Evolutionary conservation across 2,329 filamentous ascomycete species (phyloP), one percentile per base, ranked within the genome.

Genomic region (Stachybotrys echinatus): DNA sequence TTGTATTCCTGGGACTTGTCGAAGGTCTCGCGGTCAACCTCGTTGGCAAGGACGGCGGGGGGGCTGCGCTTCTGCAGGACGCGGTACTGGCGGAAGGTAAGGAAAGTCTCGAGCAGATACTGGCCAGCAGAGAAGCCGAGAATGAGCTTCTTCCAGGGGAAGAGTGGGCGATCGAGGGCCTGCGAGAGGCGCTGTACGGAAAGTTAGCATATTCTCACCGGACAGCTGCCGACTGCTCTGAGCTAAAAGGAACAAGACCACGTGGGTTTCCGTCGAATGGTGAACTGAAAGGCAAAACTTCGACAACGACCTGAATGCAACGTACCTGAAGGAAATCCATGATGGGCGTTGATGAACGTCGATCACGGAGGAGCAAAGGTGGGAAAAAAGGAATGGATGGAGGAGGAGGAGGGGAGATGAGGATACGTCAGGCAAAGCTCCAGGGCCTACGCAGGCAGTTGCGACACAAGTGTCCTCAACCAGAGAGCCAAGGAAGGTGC

Each of bases 121-220:
- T 99, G 90, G 54, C 88, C 90, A 61, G 97, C 69, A 23, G 91
- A 95, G 75, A 99, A 99, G 62, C 91, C 89, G 60, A 97, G 81
- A 62, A 99, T 92, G 61, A 99, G 84, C 68, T 84, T 88, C 83
- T 96, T 99, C 94, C 94, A 99, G 49, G 94, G 92, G 75, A 97
- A 96, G 65, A 89, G 77, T 51, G 92, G 92, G 65, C 89, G 84
- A 76, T 99, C 94, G 62, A 97, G 86, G 70, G 88, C 85, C 69
- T 83, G 83, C 65, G 90, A 89, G 59, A 97, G 84, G 75, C 81
- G 80, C 82, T 86, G 64, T 45, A 49, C 45, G 45, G 34, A 22
- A 21, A 19, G 22, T 43, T 37, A 19, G 48, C 38, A 20, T 8
- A n/a, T n/a, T n/a, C n/a, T n/a, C n/a, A n/a, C n/a, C n/a, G n/a